These are phyloP conservation scores for Acanthamoeba culbertsoni DNA, from an alignment of 208 protist genomes.

Conservation along the genomic window DNA sequence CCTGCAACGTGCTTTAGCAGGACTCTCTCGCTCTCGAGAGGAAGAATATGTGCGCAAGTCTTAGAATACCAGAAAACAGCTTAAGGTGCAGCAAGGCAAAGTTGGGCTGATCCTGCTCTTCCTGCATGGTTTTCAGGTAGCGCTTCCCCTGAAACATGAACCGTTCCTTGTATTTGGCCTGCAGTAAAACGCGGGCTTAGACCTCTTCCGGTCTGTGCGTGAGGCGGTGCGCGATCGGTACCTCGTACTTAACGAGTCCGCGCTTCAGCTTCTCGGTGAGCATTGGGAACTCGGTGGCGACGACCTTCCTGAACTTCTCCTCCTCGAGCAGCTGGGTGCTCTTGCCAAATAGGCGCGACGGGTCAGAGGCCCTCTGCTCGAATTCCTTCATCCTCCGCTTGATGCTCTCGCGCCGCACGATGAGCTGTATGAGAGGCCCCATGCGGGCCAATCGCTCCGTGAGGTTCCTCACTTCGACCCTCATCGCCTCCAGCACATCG, in stretches of 20 bases:
- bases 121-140: conserved; percentile 62
- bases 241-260: conserved; percentile 57
- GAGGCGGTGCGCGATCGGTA: background rate
- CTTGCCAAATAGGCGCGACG: conserved; percentile 53
- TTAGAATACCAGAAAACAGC: conserved; percentile 9
- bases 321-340: conserved; percentile 33
- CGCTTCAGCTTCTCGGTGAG: background rate
- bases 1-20: background rate
- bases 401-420: conserved; percentile 63
- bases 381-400: conserved; percentile 62
- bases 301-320: background rate
- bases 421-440: conserved; percentile 52
- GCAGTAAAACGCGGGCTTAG: background rate
- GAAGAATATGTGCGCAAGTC: background rate
- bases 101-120: conserved; percentile 57
- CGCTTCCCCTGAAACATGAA: conserved; percentile 60
- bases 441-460: conserved; percentile 46
- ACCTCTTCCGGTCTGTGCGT: background rate
- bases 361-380: conserved; percentile 34
- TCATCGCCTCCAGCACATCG: conserved; percentile 44
- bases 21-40: too few species aligned
- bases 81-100: conserved; percentile 62
- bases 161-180: conserved; percentile 17
- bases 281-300: background rate
- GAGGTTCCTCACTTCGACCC: background rate